These are phyloP conservation scores for Aegilops tauschii DNA, from an alignment of 176 grass and related monocot genomes.

Conservation along the genomic window DNA sequence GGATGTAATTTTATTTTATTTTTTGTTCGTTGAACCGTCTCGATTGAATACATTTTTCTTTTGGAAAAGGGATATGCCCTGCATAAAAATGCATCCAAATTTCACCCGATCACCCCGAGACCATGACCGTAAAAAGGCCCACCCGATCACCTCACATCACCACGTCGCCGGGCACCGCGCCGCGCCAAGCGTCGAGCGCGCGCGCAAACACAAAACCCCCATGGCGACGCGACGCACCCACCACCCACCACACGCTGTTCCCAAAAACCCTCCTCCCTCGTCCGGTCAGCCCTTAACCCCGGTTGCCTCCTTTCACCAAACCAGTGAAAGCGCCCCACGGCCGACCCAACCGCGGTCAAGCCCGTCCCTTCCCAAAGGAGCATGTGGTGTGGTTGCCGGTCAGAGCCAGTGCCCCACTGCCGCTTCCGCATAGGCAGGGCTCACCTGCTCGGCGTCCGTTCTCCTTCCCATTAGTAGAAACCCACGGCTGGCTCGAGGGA, in stretches of 20 bases:
- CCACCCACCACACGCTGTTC: slow-evolving; percentile 15
- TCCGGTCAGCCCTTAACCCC: not conserved
- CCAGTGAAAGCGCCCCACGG: not conserved
- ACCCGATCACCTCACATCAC: no score
- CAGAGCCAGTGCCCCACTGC: not conserved
- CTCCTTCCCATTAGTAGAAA: slow-evolving; percentile 6
- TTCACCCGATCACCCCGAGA: no score
- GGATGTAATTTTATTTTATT: no score
- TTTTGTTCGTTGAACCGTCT: no score
- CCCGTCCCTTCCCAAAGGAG: not conserved
- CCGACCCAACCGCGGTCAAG: not conserved
- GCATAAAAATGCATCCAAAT: no score
- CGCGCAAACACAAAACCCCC: not conserved
- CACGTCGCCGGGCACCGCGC: not conserved
- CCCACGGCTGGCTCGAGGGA: not conserved
- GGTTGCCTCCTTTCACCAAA: not conserved
- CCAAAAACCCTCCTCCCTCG: not conserved
- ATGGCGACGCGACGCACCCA: not conserved
- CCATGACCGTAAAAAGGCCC: no score
- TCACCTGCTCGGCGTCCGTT: not conserved
- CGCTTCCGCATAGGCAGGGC: not conserved
- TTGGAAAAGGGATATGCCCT: no score
- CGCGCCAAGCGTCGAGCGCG: slow-evolving; percentile 11
- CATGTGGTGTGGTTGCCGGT: not conserved
- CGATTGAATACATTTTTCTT: no score